Conservation (phyloP, 2,329 filamentous ascomycete genomes). For the Cyclaneusma minus region DNA sequence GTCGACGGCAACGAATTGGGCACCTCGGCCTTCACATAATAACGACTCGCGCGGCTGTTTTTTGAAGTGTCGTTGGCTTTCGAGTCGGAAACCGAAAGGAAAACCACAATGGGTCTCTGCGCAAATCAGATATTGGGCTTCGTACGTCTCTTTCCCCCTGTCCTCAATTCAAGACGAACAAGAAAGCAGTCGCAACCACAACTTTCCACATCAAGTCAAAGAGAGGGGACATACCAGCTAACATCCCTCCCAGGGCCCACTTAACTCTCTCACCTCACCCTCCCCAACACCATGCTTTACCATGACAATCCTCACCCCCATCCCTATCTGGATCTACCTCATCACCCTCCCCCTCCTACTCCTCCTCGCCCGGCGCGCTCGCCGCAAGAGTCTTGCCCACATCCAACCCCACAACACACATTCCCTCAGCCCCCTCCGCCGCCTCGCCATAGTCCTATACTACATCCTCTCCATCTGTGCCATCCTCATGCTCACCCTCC, state of each 20-base stretch:
- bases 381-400: too few relatives aligned
- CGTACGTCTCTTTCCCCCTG: constrained; percentile 9
- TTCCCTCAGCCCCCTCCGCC: background rate
- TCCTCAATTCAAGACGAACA: constrained; percentile 1
- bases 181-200: background rate
- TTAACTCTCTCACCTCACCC: constrained; percentile 16
- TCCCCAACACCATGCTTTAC: constrained; percentile 21
- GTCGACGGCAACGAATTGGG: too few relatives aligned
- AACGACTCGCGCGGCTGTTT: too few relatives aligned
- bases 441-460: constrained; percentile 10
- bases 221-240: background rate
- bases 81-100: too few relatives aligned
- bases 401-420: constrained; percentile 1
- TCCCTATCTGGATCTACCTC: constrained; percentile 19
- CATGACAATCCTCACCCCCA: constrained; percentile 20
- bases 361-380: constrained; percentile 6
- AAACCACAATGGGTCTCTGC: constrained; percentile 13
- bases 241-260: constrained; percentile 13
- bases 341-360: constrained; percentile 13
- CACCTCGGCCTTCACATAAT: too few relatives aligned
- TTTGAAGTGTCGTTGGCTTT: too few relatives aligned
- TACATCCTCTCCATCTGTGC: constrained; percentile 17
- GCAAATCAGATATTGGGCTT: constrained; percentile 18
- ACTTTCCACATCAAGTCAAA: too few relatives aligned
- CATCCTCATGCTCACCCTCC: constrained; percentile 18